Percentiles rank a stretch among this genome's conserved stretches.
Conservation (phyloP, 139 green algal species). For the Chlorella sp. region DNA sequence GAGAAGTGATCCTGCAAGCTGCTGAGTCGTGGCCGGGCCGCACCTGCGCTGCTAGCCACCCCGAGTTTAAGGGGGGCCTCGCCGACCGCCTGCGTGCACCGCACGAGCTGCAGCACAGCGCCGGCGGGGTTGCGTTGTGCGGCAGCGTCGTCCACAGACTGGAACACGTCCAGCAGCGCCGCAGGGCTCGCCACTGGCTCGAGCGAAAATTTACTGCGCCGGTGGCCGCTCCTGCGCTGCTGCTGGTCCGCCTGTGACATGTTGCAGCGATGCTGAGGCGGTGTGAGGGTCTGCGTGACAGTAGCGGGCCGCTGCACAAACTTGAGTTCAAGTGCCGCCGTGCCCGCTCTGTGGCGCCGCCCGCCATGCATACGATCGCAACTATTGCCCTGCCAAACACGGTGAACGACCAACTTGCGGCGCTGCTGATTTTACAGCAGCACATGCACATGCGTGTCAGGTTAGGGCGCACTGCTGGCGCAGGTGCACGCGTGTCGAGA, state of each 20-base stretch:
- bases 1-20: neutral
- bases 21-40: neutral
- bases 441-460: no score
- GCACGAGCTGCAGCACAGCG: slow-evolving; percentile 12
- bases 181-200: neutral
- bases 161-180: neutral
- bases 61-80: neutral
- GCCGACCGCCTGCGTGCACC: neutral
- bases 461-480: no score
- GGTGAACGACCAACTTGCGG: no score
- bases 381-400: no score
- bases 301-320: no score
- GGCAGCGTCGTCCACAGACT: neutral
- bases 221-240: neutral
- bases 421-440: no score
- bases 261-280: neutral
- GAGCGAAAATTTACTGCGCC: neutral
- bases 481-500: no score
- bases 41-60: neutral
- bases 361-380: no score
- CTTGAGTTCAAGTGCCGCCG: no score
- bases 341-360: no score
- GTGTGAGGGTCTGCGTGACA: no score
- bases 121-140: neutral
- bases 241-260: neutral